Percentiles rank a stretch among this genome's conserved stretches.
These are phyloP conservation scores for Yamadazyma endophytica DNA, from an alignment of 805 yeast species.

Conservation along the genomic window DNA sequence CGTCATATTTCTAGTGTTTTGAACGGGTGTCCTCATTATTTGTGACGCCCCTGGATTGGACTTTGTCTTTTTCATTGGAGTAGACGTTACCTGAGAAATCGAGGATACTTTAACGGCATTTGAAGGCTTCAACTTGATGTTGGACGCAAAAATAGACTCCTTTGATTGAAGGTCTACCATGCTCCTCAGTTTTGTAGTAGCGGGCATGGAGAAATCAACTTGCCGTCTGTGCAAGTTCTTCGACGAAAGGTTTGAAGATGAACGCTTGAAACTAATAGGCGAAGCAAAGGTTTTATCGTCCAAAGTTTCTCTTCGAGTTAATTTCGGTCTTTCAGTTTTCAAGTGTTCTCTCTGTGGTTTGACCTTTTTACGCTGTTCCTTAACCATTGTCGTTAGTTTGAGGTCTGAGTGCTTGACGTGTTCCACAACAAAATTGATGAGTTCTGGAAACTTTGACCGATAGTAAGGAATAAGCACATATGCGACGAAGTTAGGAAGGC, in stretches of 20 bases:
- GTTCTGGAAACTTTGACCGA: slow-evolving; percentile 43
- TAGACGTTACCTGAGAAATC: slow-evolving; percentile 21
- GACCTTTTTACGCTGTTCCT: slow-evolving; percentile 2
- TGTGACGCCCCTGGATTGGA: no score
- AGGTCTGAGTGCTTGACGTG: slow-evolving; percentile 47
- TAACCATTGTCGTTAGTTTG: slow-evolving; percentile 12
- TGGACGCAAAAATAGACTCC: slow-evolving; percentile 3
- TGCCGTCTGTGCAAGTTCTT: slow-evolving; percentile 35
- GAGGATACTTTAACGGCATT: no score
- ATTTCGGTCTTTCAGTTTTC: slow-evolving; percentile 4
- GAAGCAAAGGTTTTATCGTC: slow-evolving; percentile 24
- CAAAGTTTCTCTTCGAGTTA: slow-evolving; percentile 1
- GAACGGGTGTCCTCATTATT: no score
- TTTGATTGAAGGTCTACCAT: slow-evolving; percentile 6
- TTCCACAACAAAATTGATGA: slow-evolving; percentile 42
- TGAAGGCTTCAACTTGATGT: slow-evolving; percentile 2
- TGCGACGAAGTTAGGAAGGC: slow-evolving; percentile 42
- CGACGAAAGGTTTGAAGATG: slow-evolving; percentile 37
- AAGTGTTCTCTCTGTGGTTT: slow-evolving; percentile 1
- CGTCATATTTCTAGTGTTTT: no score
- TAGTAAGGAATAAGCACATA: slow-evolving; percentile 53
- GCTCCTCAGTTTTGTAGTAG: slow-evolving; percentile 8
- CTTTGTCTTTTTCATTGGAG: slow-evolving; percentile 18
- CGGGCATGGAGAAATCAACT: slow-evolving; percentile 30
- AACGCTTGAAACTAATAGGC: slow-evolving; percentile 31